These are phyloP conservation scores for Parastagonospora nodorum DNA, from an alignment of 2,329 filamentous ascomycete species.

Conservation along the genomic window DNA sequence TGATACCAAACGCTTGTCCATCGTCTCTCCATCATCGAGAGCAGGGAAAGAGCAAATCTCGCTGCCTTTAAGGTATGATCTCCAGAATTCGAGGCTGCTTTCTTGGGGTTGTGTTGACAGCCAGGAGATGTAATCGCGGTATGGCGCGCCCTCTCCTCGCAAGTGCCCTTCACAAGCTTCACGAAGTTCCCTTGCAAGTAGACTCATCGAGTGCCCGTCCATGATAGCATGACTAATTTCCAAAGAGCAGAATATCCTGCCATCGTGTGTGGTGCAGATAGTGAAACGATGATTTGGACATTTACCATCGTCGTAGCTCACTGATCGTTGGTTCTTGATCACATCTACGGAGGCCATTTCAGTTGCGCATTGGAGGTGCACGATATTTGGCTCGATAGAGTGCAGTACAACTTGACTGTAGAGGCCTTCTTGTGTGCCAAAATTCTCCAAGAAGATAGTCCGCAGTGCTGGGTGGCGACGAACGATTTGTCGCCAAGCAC, in stretches of 20 bases:
- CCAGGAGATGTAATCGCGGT: conserved; percentile 41
- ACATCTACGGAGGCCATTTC: conserved; percentile 25
- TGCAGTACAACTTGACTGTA: conserved; percentile 42
- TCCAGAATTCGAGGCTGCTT: conserved; percentile 38
- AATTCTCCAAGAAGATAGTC: conserved; percentile 40
- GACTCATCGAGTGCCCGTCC: conserved; percentile 42
- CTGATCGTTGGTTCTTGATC: conserved; percentile 27
- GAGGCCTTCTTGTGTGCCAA: conserved; percentile 35
- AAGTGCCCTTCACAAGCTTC: conserved; percentile 32
- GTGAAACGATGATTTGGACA: conserved; percentile 41
- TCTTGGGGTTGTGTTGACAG: conserved; percentile 31
- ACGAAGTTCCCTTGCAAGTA: conserved; percentile 34
- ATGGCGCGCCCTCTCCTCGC: conserved; percentile 30
- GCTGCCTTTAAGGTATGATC: conserved; percentile 34
- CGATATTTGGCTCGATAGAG: conserved; percentile 27
- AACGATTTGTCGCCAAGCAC: conserved; percentile 37
- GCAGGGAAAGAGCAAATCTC: conserved; percentile 41
- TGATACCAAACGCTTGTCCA: conserved; percentile 28
- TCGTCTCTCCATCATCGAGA: conserved; percentile 27
- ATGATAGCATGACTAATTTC: conserved; percentile 45
- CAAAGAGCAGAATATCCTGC: conserved; percentile 31
- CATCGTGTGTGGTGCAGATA: conserved; percentile 29
- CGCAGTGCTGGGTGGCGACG: conserved; percentile 36
- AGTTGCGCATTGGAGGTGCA: conserved; percentile 24
- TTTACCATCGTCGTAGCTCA: conserved; percentile 29